Evolutionary conservation across 2,329 filamentous ascomycete genomes (phyloP).

Genomic region (Cryoendolithus antarcticus): DNA sequence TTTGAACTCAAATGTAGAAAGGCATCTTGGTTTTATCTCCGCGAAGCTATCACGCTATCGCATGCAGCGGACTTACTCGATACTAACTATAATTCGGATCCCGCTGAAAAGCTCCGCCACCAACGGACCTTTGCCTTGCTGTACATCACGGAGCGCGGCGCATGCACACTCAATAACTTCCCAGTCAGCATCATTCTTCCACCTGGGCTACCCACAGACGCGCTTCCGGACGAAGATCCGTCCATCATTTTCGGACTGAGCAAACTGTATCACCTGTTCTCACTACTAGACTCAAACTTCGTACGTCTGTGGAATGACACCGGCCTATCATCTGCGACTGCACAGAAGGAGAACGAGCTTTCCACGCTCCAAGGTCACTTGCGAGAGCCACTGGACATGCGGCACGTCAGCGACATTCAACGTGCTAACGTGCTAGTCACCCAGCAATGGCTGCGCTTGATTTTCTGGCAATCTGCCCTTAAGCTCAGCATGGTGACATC

Average conservation of each 20-base stretch:
- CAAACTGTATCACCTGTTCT: constrained; percentile 8
- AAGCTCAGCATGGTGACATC: constrained; percentile 8
- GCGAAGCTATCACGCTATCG: constrained; percentile 9
- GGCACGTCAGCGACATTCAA: constrained; percentile 7
- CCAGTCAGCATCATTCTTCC: constrained; percentile 8
- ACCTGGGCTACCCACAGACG: constrained; percentile 2
- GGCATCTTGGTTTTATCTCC: constrained; percentile 9
- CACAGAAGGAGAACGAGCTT: not conserved
- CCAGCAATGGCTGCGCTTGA: constrained; percentile 11
- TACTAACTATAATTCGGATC: not conserved
- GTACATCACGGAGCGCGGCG: constrained; percentile 10
- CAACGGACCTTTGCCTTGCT: constrained; percentile 9
- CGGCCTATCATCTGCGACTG: not conserved
- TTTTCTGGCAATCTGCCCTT: constrained; percentile 11
- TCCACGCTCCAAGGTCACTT: constrained; percentile 6
- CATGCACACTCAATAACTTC: constrained; percentile 8
- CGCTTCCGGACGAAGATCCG: constrained; percentile 6
- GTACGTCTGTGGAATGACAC: constrained; percentile 7
- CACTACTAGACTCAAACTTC: constrained; percentile 9
- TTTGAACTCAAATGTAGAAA: constrained; percentile 12
- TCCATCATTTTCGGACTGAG: constrained; percentile 6
- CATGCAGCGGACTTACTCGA: constrained; percentile 2
- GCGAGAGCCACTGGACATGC: constrained; percentile 4
- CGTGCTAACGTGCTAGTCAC: constrained; percentile 10
- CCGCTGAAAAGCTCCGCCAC: constrained; percentile 2